Conservation (phyloP, 2,329 filamentous ascomycete genomes). For the Xylaria arbuscula region DNA sequence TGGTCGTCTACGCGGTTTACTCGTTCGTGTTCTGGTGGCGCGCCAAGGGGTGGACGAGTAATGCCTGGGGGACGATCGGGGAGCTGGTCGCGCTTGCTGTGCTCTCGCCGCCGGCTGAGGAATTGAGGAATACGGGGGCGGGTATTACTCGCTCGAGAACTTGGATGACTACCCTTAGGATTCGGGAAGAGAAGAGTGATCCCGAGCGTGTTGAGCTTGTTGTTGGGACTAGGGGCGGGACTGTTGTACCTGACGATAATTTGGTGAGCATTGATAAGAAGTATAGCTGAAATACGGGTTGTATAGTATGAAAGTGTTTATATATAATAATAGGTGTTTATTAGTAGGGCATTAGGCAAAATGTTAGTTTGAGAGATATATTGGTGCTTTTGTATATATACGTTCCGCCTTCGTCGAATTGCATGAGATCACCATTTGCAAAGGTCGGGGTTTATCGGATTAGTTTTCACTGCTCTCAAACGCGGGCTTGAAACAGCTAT, state of each 20-base stretch:
- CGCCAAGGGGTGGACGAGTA: constrained; percentile 28
- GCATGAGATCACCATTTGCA: too few relatives aligned
- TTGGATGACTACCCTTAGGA: constrained; percentile 28
- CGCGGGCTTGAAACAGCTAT: too few relatives aligned
- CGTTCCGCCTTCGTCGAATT: too few relatives aligned
- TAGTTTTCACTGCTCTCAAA: too few relatives aligned
- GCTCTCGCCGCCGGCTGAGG: constrained; percentile 15
- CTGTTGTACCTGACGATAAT: constrained; percentile 19
- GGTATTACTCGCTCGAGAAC: constrained; percentile 17
- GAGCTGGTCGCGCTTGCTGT: constrained; percentile 23
- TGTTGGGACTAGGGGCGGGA: constrained; percentile 14
- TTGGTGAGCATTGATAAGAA: constrained; percentile 16
- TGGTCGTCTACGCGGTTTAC: constrained; percentile 20
- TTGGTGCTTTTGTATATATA: neutral
- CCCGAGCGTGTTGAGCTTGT: constrained; percentile 18
- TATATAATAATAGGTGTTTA: neutral
- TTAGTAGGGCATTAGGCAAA: too few relatives aligned
- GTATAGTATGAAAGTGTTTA: neutral
- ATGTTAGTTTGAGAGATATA: too few relatives aligned
- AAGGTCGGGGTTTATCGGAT: too few relatives aligned
- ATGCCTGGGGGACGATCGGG: constrained; percentile 28
- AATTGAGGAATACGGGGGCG: constrained; percentile 22
- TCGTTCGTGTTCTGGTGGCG: constrained; percentile 23
- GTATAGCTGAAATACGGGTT: constrained; percentile 12
- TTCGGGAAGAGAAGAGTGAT: constrained; percentile 16